These are phyloP conservation scores for Geoglossum glabrum DNA, from an alignment of 495 filamentous ascomycete species.

Conservation along the genomic window DNA sequence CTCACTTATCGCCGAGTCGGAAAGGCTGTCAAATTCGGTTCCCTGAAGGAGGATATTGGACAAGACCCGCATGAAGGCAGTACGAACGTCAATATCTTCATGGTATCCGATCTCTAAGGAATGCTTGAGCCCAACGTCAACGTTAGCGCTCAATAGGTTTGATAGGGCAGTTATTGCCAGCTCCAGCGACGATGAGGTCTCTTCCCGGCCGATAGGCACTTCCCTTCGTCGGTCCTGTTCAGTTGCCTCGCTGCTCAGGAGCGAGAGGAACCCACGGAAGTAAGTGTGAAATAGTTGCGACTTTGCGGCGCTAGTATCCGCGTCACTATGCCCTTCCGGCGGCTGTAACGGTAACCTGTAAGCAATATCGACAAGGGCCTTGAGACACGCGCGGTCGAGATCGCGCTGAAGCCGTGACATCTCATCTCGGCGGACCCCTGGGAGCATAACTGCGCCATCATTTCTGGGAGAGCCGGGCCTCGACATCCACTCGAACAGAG, in stretches of 20 bases:
- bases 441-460: slow-evolving; percentile 3
- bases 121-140: slow-evolving; percentile 46
- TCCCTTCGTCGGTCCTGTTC: slow-evolving; percentile 25
- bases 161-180: slow-evolving; percentile 42
- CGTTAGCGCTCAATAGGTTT: slow-evolving; percentile 45
- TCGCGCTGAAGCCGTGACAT: slow-evolving; percentile 33
- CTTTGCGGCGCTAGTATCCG: slow-evolving; percentile 39
- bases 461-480: slow-evolving; percentile 25
- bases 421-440: slow-evolving; percentile 27
- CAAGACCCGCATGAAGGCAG: slow-evolving; percentile 44
- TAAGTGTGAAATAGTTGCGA: slow-evolving; percentile 46
- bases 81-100: slow-evolving; percentile 43
- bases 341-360: slow-evolving; percentile 43
- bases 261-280: slow-evolving; percentile 39
- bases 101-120: slow-evolving; percentile 45
- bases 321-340: slow-evolving; percentile 38
- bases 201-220: slow-evolving; percentile 21
- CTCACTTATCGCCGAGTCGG: slow-evolving; percentile 40
- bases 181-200: slow-evolving; percentile 29
- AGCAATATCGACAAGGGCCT: slow-evolving; percentile 38
- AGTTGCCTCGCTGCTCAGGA: slow-evolving; percentile 28
- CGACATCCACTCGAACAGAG: slow-evolving; percentile 44
- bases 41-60: slow-evolving; percentile 47
- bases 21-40: slow-evolving; percentile 43
- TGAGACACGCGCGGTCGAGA: slow-evolving; percentile 39